Conservation (phyloP, 2,329 filamentous ascomycete genomes). For the Xylaria sp. region DNA sequence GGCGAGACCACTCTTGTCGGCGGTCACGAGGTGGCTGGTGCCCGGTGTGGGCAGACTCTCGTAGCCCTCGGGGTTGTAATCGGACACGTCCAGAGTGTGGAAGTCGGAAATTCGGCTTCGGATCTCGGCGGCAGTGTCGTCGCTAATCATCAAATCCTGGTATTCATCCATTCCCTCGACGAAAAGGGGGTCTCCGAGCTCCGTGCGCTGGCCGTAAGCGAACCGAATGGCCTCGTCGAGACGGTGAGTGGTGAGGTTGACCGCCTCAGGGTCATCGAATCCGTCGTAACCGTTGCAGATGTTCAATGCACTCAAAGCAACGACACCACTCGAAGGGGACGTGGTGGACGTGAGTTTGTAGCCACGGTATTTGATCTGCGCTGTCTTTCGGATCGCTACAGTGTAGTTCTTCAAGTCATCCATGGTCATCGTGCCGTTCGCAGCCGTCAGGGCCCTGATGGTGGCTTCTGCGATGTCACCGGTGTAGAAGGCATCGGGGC, state of each 20-base stretch:
- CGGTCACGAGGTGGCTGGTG: constrained; percentile 61
- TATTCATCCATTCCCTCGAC: constrained; percentile 54
- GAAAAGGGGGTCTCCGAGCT: constrained; percentile 73
- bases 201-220: constrained; percentile 66
- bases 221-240: constrained; percentile 82
- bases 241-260: constrained; percentile 64
- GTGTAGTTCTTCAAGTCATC: constrained; percentile 73
- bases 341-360: constrained; percentile 62
- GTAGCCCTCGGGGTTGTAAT: constrained; percentile 42
- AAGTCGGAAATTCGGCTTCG: constrained; percentile 42
- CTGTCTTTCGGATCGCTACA: constrained; percentile 55
- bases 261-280: constrained; percentile 51
- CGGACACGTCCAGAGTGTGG: constrained; percentile 36
- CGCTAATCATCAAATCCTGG: constrained; percentile 62
- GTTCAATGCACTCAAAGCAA: constrained; percentile 69
- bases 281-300: constrained; percentile 65
- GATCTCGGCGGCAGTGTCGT: constrained; percentile 49
- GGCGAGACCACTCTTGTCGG: constrained; percentile 65
- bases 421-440: constrained; percentile 75
- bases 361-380: constrained; percentile 60
- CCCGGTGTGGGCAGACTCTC: constrained; percentile 57
- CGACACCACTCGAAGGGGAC: constrained; percentile 68
- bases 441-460: constrained; percentile 54
- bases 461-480: constrained; percentile 35
- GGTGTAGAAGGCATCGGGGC: constrained; percentile 40